These are phyloP conservation scores for Leucosporidium yakuticum DNA, from an alignment of 768 basidiomycete species.

Conservation along the genomic window DNA sequence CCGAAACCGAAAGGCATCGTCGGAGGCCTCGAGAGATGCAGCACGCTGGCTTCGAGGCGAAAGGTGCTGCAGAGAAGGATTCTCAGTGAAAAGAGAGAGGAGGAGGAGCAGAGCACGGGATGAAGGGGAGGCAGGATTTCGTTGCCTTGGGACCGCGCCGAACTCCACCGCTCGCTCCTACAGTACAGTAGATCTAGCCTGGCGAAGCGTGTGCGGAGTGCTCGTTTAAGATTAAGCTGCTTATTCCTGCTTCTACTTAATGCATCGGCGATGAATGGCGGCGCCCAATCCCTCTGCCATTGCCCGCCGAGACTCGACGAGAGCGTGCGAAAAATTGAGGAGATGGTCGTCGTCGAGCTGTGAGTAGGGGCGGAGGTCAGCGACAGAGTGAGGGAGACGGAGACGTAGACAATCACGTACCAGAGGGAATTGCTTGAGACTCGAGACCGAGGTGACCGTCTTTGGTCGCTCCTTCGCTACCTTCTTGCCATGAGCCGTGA, in stretches of 20 bases:
- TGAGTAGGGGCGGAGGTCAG: neutral
- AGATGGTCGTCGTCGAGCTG: slow-evolving; percentile 29
- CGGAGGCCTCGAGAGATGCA: too few relatives aligned
- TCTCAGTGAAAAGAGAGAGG: too few relatives aligned
- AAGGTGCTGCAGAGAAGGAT: too few relatives aligned
- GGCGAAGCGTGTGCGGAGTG: too few relatives aligned
- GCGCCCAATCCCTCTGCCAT: slow-evolving; percentile 18
- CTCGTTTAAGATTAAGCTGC: too few relatives aligned
- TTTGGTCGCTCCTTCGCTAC: slow-evolving; percentile 29
- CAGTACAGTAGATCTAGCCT: too few relatives aligned
- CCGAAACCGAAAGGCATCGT: too few relatives aligned
- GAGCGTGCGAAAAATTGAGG: slow-evolving; percentile 16
- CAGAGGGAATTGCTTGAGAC: slow-evolving; percentile 7
- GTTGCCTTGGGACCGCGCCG: too few relatives aligned
- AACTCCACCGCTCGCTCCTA: too few relatives aligned
- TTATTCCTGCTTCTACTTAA: slow-evolving; percentile 11
- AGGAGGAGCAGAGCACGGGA: too few relatives aligned
- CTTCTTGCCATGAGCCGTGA: slow-evolving; percentile 30
- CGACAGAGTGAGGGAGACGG: neutral
- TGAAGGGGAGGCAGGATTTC: too few relatives aligned
- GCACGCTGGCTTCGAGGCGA: too few relatives aligned
- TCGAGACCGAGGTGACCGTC: slow-evolving; percentile 5
- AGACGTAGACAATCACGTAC: neutral
- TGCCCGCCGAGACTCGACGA: slow-evolving; percentile 22
- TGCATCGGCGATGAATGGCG: slow-evolving; percentile 21